phyloP scores from a whole-genome alignment of 139 green algal species.

The Choricystis sp. region DNA sequence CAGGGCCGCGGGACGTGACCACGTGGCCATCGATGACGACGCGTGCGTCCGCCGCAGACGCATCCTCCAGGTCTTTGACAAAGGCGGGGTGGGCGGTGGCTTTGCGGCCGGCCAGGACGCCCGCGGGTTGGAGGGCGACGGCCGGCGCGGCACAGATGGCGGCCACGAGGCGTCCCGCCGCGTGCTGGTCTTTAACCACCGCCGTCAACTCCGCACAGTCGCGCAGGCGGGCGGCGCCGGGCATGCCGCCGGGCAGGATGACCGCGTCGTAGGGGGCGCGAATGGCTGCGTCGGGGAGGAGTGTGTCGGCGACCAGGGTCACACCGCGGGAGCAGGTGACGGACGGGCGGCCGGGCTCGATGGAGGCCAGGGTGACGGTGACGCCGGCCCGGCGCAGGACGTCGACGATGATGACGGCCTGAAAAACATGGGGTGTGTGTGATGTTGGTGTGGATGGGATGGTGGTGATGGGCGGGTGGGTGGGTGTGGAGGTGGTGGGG shows the following conservation, averaged over 20 bases:
- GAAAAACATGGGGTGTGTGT: too few relatives aligned
- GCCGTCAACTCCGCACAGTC: conserved; percentile 37
- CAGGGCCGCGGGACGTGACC: conserved; percentile 65
- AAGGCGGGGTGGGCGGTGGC: conserved; percentile 79
- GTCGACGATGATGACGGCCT: conserved; percentile 80
- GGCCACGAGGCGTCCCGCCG: conserved; percentile 27
- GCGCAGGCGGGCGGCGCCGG: conserved; percentile 72
- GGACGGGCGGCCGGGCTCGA: conserved; percentile 33
- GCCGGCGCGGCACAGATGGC: conserved; percentile 91
- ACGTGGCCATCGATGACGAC: conserved; percentile 71
- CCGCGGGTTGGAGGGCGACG: conserved; percentile 57
- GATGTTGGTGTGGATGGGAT: too few relatives aligned
- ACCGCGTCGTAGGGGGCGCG: not conserved
- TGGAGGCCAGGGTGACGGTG: conserved; percentile 58
- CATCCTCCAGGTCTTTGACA: conserved; percentile 34
- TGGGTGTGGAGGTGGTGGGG: not conserved
- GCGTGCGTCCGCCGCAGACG: conserved; percentile 26
- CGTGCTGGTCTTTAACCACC: conserved; percentile 44
- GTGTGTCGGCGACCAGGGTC: conserved; percentile 62
- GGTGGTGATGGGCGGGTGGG: too few relatives aligned
- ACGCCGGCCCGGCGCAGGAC: conserved; percentile 71
- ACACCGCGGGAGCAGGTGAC: conserved; percentile 53
- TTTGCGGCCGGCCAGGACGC: conserved; percentile 41
- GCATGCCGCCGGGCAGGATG: conserved; percentile 68
- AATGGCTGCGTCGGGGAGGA: conserved; percentile 5